These are phyloP conservation scores for Stentor coeruleus DNA, from an alignment of 73 alveolate species.

Conservation along the genomic window DNA sequence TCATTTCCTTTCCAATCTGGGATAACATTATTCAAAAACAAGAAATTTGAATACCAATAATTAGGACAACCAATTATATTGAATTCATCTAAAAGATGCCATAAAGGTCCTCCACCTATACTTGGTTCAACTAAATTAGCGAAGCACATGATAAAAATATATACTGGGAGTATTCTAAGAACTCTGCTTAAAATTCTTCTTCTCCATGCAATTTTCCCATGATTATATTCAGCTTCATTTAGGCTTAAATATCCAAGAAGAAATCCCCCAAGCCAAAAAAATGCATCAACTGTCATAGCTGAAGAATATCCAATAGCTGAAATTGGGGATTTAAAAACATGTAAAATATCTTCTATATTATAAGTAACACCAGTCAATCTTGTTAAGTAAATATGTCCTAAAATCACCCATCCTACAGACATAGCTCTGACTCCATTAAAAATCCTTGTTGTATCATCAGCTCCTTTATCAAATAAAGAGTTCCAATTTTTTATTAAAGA, in stretches of 20 bases:
- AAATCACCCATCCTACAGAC: slow-evolving; percentile 30
- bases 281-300: slow-evolving; percentile 42
- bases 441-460: neutral
- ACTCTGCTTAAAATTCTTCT: slow-evolving; percentile 28
- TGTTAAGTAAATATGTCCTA: slow-evolving; percentile 2
- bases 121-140: neutral
- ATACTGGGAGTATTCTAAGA: slow-evolving; percentile 26
- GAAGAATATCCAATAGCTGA: slow-evolving; percentile 27
- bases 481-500: slow-evolving; percentile 8
- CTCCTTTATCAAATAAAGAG: neutral
- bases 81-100: slow-evolving; percentile 14
- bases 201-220: slow-evolving; percentile 16
- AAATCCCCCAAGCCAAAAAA: slow-evolving; percentile 45
- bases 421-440: slow-evolving; percentile 33
- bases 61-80: neutral
- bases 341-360: slow-evolving; percentile 3
- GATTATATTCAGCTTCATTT: slow-evolving; percentile 15
- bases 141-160: slow-evolving; percentile 20
- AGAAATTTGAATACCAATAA: slow-evolving; percentile 38
- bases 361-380: neutral
- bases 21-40: slow-evolving; percentile 34
- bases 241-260: slow-evolving; percentile 17
- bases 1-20: slow-evolving; percentile 27
- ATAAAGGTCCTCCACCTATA: slow-evolving; percentile 38
- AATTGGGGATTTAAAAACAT: neutral